Conservation (phyloP, 495 filamentous ascomycete species). For the Talaromyces borbonicus region DNA sequence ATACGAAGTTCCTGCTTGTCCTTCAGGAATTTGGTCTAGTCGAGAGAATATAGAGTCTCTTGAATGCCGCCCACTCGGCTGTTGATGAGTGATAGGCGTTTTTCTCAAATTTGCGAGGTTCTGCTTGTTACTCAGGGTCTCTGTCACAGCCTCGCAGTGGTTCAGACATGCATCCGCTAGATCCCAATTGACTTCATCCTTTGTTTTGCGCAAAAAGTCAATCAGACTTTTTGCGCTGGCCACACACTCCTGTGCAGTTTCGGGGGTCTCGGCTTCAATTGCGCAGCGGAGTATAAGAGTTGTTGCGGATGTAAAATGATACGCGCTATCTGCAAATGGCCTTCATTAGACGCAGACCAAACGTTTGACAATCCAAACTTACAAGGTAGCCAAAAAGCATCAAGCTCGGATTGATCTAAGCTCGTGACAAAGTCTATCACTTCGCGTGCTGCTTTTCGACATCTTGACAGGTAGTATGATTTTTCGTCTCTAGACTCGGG, state of each 20-base stretch:
- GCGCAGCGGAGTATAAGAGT: constrained; percentile 19
- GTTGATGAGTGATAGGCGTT: not conserved
- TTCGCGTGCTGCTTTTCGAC: constrained; percentile 18
- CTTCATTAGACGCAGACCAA: not conserved
- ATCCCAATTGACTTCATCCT: constrained; percentile 24
- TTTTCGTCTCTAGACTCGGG: constrained; percentile 9
- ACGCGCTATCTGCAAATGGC: constrained; percentile 11
- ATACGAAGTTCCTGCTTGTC: not conserved
- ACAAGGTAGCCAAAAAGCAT: constrained; percentile 22
- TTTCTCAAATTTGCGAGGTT: not conserved
- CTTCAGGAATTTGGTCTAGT: not conserved
- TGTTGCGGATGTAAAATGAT: constrained; percentile 15
- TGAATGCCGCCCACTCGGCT: not conserved
- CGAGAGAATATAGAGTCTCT: not conserved
- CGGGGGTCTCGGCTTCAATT: constrained; percentile 15
- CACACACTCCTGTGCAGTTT: constrained; percentile 13
- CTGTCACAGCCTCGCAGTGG: constrained; percentile 13
- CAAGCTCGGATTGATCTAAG: constrained; percentile 11
- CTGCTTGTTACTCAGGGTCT: constrained; percentile 2
- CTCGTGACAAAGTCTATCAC: constrained; percentile 17
- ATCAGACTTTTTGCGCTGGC: constrained; percentile 11
- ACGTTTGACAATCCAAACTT: too few relatives aligned
- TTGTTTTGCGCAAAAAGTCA: constrained; percentile 18
- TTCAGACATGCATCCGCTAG: constrained; percentile 23
- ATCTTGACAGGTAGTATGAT: constrained; percentile 16